These are phyloP conservation scores for Aquilaria yunnanensis DNA, from an alignment of 345 rosid genomes.

Conservation along the genomic window DNA sequence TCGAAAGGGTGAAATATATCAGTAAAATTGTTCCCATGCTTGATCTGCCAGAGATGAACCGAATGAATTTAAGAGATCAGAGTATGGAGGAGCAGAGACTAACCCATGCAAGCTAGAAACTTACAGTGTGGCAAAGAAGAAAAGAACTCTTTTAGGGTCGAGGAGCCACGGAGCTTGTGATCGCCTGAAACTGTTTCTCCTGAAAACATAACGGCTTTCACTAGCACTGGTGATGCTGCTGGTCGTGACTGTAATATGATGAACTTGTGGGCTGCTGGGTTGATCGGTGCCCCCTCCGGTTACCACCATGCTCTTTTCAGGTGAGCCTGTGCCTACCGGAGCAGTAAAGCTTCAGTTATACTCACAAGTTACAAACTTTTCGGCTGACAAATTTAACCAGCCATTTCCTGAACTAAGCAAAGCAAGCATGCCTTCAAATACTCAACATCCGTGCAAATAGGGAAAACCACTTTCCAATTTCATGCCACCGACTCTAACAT, in stretches of 20 bases:
- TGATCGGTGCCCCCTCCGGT: constrained; percentile 31
- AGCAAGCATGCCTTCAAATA: too few species aligned
- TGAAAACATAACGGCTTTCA: constrained; percentile 36
- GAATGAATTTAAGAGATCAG: not conserved
- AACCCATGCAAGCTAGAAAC: constrained; percentile 17
- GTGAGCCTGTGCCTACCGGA: constrained; percentile 34
- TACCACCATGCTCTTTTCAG: constrained; percentile 35
- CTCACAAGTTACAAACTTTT: constrained; percentile 1
- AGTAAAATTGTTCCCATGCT: constrained; percentile 89
- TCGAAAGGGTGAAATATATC: constrained; percentile 82
- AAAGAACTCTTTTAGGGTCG: constrained; percentile 83
- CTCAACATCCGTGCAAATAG: too few species aligned
- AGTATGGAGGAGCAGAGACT: not conserved
- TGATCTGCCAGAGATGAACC: constrained; percentile 46
- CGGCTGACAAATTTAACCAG: too few species aligned
- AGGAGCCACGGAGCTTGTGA: constrained; percentile 47
- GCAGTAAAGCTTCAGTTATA: not conserved
- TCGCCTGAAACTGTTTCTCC: constrained; percentile 72
- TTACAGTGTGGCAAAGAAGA: constrained; percentile 88
- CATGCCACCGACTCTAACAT: too few species aligned
- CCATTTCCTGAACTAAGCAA: too few species aligned
- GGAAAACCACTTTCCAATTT: too few species aligned
- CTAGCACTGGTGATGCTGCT: constrained; percentile 13
- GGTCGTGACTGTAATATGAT: constrained; percentile 69
- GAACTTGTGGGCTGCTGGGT: constrained; percentile 29